These are phyloP conservation scores for Solanum verrucosum DNA, from an alignment of 257 asterid genomes.

Conservation along the genomic window DNA sequence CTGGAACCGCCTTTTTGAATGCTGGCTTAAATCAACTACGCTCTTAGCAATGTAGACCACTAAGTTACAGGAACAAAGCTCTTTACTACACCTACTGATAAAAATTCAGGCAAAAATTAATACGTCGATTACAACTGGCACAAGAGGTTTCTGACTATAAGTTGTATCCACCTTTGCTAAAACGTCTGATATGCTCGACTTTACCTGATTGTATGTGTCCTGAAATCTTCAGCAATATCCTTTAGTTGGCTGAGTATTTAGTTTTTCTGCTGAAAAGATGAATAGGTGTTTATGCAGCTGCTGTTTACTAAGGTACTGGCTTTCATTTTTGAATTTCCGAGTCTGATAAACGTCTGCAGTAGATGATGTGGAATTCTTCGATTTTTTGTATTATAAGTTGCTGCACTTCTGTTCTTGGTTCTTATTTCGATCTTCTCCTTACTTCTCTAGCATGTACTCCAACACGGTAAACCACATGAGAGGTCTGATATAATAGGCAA, in stretches of 20 bases:
- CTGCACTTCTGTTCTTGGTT: not conserved
- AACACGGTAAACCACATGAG: conserved; percentile 70
- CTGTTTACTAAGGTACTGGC: not conserved
- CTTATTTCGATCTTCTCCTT: not conserved
- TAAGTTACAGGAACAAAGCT: not conserved
- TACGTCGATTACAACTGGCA: not conserved
- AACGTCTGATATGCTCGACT: not conserved
- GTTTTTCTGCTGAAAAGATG: not conserved
- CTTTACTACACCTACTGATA: not conserved
- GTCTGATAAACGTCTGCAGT: not conserved
- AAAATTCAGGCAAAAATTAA: not conserved
- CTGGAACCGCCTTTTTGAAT: not conserved
- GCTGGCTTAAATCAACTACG: not conserved
- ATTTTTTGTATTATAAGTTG: not conserved
- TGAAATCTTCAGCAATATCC: not conserved
- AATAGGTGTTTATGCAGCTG: not conserved
- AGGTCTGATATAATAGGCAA: conserved; percentile 54
- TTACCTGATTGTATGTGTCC: not conserved
- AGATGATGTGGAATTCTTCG: not conserved
- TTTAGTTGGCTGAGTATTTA: not conserved
- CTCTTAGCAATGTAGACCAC: not conserved
- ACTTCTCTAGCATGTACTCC: conserved; percentile 60
- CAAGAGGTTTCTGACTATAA: not conserved
- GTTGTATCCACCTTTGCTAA: not conserved
- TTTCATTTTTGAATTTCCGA: not conserved